Percentiles rank a stretch among this genome's conserved stretches.
Conservation (phyloP, 345 rosid species). For the Chamaenerion angustifolium region DNA sequence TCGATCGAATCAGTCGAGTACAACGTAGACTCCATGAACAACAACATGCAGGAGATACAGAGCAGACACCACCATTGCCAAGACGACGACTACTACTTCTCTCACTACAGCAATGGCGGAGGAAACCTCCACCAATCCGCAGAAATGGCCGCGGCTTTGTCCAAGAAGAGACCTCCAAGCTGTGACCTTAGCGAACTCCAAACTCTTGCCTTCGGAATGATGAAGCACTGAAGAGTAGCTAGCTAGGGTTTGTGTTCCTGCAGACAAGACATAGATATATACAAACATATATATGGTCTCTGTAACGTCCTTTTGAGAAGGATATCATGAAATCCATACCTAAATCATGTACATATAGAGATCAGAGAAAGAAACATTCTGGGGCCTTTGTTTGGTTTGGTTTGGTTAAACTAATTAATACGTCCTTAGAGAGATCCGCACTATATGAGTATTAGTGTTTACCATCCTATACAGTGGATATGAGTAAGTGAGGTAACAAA, state of each 20-base stretch:
- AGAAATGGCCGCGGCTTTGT: background rate
- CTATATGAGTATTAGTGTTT: too few relatives aligned
- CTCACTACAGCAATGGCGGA: background rate
- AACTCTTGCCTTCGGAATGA: slow-evolving; percentile 9
- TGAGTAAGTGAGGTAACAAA: too few relatives aligned
- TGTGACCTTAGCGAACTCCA: slow-evolving; percentile 10
- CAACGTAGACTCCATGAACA: slow-evolving; percentile 4
- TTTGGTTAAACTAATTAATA: too few relatives aligned
- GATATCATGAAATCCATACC: too few relatives aligned
- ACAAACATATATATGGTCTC: too few relatives aligned
- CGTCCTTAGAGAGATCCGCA: too few relatives aligned
- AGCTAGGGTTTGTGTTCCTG: background rate
- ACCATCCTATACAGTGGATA: too few relatives aligned
- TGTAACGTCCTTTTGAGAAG: too few relatives aligned
- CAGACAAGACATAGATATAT: background rate
- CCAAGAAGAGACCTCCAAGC: slow-evolving; percentile 4
- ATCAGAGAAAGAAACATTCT: too few relatives aligned
- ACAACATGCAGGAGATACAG: slow-evolving; percentile 1
- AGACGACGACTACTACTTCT: background rate
- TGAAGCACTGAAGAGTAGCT: slow-evolving; percentile 6
- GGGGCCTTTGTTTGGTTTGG: too few relatives aligned
- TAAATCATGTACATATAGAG: too few relatives aligned
- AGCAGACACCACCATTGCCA: background rate
- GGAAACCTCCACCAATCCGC: background rate
- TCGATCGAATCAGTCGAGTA: slow-evolving; percentile 46